Evolutionary conservation across 2,329 filamentous ascomycete species (phyloP), one percentile per base, ranked within the genome.

Genomic region (Penicillium occitanis): DNA sequence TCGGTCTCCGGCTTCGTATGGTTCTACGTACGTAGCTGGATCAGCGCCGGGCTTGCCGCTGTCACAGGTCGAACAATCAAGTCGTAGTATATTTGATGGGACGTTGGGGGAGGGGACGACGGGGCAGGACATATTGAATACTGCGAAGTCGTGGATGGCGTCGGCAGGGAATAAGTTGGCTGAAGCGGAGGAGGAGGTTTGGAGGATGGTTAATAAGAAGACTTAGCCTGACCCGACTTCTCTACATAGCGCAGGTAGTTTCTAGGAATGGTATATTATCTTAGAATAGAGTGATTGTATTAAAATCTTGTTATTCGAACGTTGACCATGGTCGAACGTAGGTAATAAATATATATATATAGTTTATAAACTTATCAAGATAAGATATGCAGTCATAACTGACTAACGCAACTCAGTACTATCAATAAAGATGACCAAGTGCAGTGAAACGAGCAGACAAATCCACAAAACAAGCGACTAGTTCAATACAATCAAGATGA

Each of bases 161-260:
- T 74, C 68, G 59, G 80, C 78, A 22, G 80, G 80, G 4, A 72
- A 70, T 59, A 80, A 80, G 65, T 68, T 81, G 64, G 78, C 75
- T 8, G 77, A 83, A 72, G 77, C 79, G 53, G 81, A 83, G 72
- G 78, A 79, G 64, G 78, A 78, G 73, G 78, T 81, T 55, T 84
- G 82, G 82, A 81, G 73, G 74, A 75, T 76, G 68, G 79, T 84
- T 62, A 81, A 82, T 72, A 73, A 63, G 46, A 67, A 67, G 66
- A 10, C 57, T 42, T 44, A 8, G 19, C 42, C 17, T n/a, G n/a
- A 37, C 11, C 13, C 35, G 28, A 30, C 1, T 30, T 30, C 28
- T 30, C 35, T 37, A 33, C 33, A 33, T 33, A 37, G 28, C 28
- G 28, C 5, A 30, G 28, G 28, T 30, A 6, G 28, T 30, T 30